Evolutionary conservation across 495 filamentous ascomycete genomes (phyloP).

Genomic region (Chaetomium fimeti): DNA sequence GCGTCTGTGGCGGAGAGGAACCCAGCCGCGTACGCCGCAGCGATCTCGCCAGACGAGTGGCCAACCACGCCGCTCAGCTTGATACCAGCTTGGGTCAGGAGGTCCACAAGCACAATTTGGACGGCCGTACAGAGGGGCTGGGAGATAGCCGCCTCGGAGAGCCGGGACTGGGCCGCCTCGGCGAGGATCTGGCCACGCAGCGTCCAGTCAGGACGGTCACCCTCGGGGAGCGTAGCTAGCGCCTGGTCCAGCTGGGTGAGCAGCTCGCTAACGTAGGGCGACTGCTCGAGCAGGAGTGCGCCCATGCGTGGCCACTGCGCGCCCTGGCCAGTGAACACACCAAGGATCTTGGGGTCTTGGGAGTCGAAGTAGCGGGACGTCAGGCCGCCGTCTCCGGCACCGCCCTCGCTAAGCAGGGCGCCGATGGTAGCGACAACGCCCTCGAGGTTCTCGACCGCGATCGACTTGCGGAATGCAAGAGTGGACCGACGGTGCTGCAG

Average conservation of each 20-base stretch:
- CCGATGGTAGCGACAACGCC: not conserved
- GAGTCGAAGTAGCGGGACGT: not conserved
- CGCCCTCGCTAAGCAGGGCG: not conserved
- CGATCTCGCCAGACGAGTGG: conserved; percentile 63
- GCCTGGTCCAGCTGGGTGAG: not conserved
- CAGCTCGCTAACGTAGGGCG: not conserved
- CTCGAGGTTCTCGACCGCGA: not conserved
- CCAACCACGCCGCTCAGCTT: conserved; percentile 50
- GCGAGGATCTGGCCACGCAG: not conserved
- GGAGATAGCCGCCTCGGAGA: not conserved
- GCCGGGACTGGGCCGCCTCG: not conserved
- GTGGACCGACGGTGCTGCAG: not conserved
- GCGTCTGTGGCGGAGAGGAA: conserved; percentile 34
- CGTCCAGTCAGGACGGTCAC: not conserved
- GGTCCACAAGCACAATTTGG: conserved; percentile 49
- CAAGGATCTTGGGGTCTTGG: conserved; percentile 29
- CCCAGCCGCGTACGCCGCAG: conserved; percentile 47
- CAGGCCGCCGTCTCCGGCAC: not conserved
- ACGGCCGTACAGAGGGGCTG: conserved; percentile 53
- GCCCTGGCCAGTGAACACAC: conserved; percentile 30
- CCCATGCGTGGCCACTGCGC: conserved; percentile 49
- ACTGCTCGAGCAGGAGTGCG: conserved; percentile 26
- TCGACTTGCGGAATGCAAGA: not conserved
- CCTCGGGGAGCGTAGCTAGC: not conserved
- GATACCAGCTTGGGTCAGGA: conserved; percentile 46